A percentile compares a stretch with the other conserved stretches of the same genome.
phyloP scores from a whole-genome alignment of 1,139 yeast genomes.

The Candida sojae region DNA sequence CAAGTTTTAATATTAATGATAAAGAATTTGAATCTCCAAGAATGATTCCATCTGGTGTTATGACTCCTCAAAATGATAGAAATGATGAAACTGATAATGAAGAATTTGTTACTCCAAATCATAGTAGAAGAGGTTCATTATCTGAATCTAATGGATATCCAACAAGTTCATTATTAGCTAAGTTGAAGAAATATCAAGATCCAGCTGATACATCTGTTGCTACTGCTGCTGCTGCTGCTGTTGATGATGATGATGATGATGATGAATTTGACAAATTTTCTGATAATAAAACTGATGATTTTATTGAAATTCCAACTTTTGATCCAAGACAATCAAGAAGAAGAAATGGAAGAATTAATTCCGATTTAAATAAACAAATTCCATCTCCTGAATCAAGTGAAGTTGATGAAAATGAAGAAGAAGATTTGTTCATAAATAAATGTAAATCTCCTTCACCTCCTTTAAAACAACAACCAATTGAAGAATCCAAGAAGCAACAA shows the following conservation, averaged over 20 bases:
- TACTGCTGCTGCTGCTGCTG: conserved; percentile 4
- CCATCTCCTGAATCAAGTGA: conserved; percentile 15
- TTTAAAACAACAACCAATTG: neutral
- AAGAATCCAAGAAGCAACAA: conserved; percentile 8
- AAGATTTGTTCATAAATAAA: conserved; percentile 8
- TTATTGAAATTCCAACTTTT: conserved; percentile 10
- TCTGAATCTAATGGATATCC: conserved; percentile 8
- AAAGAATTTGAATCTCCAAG: conserved; percentile 1
- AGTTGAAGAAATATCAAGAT: conserved; percentile 7
- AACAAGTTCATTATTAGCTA: conserved; percentile 12
- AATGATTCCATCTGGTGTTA: neutral
- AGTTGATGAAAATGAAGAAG: conserved; percentile 16
- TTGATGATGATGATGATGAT: conserved; percentile 6
- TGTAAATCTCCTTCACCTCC: conserved; percentile 1
- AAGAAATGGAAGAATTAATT: neutral
- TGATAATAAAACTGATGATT: conserved; percentile 8
- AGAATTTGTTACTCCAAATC: conserved; percentile 11
- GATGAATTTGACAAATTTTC: conserved; percentile 1
- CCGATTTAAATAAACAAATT: conserved; percentile 2
- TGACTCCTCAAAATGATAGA: conserved; percentile 2
- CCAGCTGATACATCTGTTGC: conserved; percentile 1
- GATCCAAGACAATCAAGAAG: conserved; percentile 13
- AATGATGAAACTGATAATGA: conserved; percentile 8
- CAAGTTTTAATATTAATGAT: neutral
- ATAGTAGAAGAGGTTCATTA: conserved; percentile 13